Evolutionary conservation across 129 eudicot species (phyloP), one percentile per base, ranked within the genome.

Genomic region (Rutidosis leptorrhynchoides): DNA sequence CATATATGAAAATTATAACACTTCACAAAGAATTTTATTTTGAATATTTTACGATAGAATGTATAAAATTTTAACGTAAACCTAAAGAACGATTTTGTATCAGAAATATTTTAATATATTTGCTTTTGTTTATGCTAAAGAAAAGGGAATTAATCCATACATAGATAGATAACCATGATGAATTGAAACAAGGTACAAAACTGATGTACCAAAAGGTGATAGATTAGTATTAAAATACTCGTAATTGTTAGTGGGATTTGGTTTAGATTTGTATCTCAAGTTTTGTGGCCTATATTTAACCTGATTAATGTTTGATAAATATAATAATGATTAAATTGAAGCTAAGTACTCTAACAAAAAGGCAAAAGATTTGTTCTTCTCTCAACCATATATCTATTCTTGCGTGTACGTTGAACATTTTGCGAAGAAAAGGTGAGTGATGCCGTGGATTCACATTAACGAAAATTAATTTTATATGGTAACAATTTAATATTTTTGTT

Each of bases 201-300:
- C n/a, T n/a, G n/a, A n/a, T n/a, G n/a, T 16, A 72, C 43, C 20
- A 9, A 32, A 62, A 49, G 30, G 53, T 11, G n/a, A n/a, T n/a
- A n/a, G n/a, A 7, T 72, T 19, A 26, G 19, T 9, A 72, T 52
- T 72, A 53, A 63, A 35, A 24, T 23, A 30, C 61, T 49, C n/a
- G n/a, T 25, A 35, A 73, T 40, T 53, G 57, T 26, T 26, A 40
- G 30, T 64, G 66, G 52, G 66, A 73, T 73, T 73, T 60, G 65
- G 26, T 64, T 48, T 55, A 21, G 71, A 64, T 56, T 26, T 64
- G 66, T 19, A 26, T 30, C 71, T 55, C 59, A 54, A 64, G 32
- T 65, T 63, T 53, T 55, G 78, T 73, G 72, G 72, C 65, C 59
- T 28, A 11, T 70, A 70, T 64, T 73, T 43, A 73, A 64, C 56